Evolutionary conservation across 2,329 filamentous ascomycete genomes (phyloP).

Genomic region (Myrmaecium sp.): DNA sequence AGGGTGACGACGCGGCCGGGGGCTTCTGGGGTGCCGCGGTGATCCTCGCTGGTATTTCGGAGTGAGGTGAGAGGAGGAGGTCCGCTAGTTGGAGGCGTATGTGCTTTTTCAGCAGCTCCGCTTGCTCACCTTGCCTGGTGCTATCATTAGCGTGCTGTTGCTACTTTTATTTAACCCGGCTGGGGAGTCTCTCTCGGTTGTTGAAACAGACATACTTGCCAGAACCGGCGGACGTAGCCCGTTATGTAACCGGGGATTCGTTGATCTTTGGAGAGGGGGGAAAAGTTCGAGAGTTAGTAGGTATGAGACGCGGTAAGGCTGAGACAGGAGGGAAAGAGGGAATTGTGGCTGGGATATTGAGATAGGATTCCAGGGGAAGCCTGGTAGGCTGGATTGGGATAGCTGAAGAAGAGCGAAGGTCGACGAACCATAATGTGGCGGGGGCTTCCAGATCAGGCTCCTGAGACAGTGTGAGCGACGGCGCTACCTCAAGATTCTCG

Average conservation of each 20-base stretch:
- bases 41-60: conserved; percentile 90
- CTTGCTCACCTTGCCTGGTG: not conserved
- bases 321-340: not conserved
- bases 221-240: conserved; percentile 89
- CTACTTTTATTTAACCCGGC: conserved; percentile 1
- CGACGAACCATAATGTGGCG: conserved; percentile 71
- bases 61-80: no score
- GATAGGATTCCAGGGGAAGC: not conserved
- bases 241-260: conserved; percentile 79
- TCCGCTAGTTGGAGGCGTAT: no score
- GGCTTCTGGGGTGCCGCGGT: conserved; percentile 73
- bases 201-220: conserved; percentile 74
- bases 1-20: conserved; percentile 89
- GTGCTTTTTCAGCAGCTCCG: not conserved
- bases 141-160: conserved; percentile 16
- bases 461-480: conserved; percentile 27
- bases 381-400: not conserved
- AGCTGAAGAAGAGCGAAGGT: conserved; percentile 3
- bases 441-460: conserved; percentile 96
- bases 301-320: not conserved
- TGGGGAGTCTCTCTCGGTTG: not conserved
- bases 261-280: conserved; percentile 40
- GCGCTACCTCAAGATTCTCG: conserved; percentile 6
- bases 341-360: conserved; percentile 1
- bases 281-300: conserved; percentile 1